Evolutionary conservation across 2,329 filamentous ascomycete species (phyloP), one percentile per base, ranked within the genome.

Genomic region (Zymoseptoria passerinii): DNA sequence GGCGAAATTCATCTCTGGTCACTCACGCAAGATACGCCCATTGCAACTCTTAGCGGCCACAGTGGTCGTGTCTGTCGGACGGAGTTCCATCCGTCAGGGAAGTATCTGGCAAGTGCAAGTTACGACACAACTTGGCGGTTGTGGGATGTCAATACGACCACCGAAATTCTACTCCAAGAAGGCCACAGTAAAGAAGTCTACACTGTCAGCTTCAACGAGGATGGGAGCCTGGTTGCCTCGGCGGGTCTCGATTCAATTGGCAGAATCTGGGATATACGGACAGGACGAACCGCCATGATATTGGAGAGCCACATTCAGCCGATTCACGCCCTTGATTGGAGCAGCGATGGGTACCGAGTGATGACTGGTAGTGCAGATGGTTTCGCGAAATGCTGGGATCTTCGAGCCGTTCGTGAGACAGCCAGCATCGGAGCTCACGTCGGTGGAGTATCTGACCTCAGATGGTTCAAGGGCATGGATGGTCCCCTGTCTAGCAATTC

Each of bases 381-480:
- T 18, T 97, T 94, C 83, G 86, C 96, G 69, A 97, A 96, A 74
- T 96, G 92, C 75, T 99, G 94, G 94, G 94, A 99, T 71, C 81
- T 99, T 55, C 85, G 94, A 51, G 92, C 94, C 68, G 92, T 97
- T 53, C 83, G 88, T 66, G 86, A 86, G 63, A 87, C 84, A 0
- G 92, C 90, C 10, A 89, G 88, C 18, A 88, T 99, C 52, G 94
- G 92, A 53, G 92, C 94, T 6, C 94, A 99, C 73, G 87, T 84
- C 53, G 92, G 90, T 63, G 88, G 94, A 35, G 92, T 99, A 7
- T 94, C 91, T 1, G 94, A 99, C 72, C 76, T 99, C 63, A 81
- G 91, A 62, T 97, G 94, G 90, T 97, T 88, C 77, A 95, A 94
- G 73, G 92, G 94, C 1, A 77, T 83, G 1, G 92, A 96, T 70